Evolutionary conservation across 2,329 filamentous ascomycete genomes (phyloP), one percentile per base, ranked within the genome.

Genomic region (Amesomyces nigricolor): DNA sequence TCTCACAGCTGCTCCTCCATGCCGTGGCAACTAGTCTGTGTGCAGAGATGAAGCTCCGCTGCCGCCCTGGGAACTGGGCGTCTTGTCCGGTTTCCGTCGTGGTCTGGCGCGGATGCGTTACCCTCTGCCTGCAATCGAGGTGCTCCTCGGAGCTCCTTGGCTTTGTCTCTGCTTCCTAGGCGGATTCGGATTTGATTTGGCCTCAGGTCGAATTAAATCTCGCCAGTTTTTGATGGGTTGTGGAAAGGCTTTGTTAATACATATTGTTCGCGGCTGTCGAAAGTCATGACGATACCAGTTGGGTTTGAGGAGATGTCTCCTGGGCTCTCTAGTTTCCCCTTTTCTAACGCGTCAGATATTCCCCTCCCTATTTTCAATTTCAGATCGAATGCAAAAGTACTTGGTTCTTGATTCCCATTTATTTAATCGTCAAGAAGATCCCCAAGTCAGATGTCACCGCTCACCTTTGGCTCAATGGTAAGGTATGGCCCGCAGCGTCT

Each of bases 11-110:
- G 78, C 77, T 81, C 75, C 75, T 80, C 87, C 81, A 81, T 92
- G 85, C 84, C 82, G 83, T 91, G 89, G 85, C 87, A 85, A 94
- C 91, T 85, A 94, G 91, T 96, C 91, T 88, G 83, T 85, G 87
- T 95, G 91, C 91, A 89, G 78, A 96, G 79, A 96, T 80, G 56
- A 73, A 81, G 70, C 74, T 72, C 72, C 70, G 64, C 64, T 67
- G 67, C 64, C 63, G 70, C 73, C 72, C 68, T 71, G 72, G 71
- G 67, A 65, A 58, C 62, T 65, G 62, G 64, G 72, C 80, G 80
- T 83, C 76, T 81, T 83, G 80, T 65, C 61, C 53, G 57, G 57
- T 57, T 61, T 62, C 58, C 62, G 56, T 47, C 51, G 54, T 56
- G 62, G 72, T 69, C 62, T 53, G 63, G 65, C 66, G 66, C 68